Base-by-base conservation (phyloP, 2,329 filamentous ascomycete genomes). In the Fusarium sp. region DNA sequence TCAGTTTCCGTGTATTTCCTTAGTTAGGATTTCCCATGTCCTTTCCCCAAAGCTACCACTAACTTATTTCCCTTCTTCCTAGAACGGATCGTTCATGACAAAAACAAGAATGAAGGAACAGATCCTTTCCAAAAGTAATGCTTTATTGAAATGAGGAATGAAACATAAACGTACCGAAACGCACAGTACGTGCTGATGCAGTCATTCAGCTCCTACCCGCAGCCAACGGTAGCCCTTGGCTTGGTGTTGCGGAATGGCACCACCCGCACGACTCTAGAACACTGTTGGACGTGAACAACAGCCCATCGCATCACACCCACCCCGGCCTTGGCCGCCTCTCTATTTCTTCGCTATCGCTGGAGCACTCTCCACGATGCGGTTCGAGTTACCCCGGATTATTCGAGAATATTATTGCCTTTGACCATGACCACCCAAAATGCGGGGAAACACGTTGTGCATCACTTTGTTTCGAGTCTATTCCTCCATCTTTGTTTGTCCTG, bases 251-350 rank as follows among this genome's bases (percentile, higher is more conserved):
- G 34, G 39, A 55, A 71, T 72, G 69, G 57, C 73, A 75, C 69
- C 71, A 75, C 72, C 59, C 39, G 15, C 31, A 52, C 51, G 50
- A 63, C 70, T 73, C 69, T 71, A 68, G 67, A 72, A 66, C 72
- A 51, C 49, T 52, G 58, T 45, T 45, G 48, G 55, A 52, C 49
- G 42, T 59, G 40, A 49, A 60, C 24, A 73, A 72, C 72, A 66
- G 69, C 63, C 67, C 67, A 74, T 53, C 51, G 22, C 50, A 56
- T 66, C 42, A 57, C 68, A 72, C 65, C 60, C 68, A 59, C 65
- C 22, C 54, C 60, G 65, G 53, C 28, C 54, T 46, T 52, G 43
- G 43, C 59, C 53, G 43, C 45, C 34, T 48, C 26, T 53, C 42
- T 22, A 33, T 11, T 43, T 36, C 42, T 22, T 17, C 45, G 43